Base-by-base conservation (phyloP, 2,329 filamentous ascomycete species). In the Hirsutella thompsonii region DNA sequence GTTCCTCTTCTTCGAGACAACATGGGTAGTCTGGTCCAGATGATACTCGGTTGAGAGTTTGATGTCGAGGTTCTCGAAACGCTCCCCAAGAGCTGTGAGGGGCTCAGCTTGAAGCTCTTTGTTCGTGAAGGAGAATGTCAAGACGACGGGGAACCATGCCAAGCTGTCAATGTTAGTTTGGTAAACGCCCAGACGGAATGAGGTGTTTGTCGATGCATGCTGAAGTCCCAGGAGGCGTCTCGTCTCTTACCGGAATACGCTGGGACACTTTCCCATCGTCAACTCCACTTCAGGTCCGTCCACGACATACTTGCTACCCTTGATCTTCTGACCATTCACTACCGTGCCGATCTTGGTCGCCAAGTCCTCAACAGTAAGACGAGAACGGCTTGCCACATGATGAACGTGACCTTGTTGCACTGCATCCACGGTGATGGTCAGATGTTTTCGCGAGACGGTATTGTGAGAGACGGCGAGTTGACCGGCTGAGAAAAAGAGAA, bases 1-100 rank as follows among this genome's bases (percentile, higher is more conserved):
- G 57, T 96, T 98, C 37, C 92, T 75, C 61, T 94, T 95, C 57
- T 79, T 84, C 8, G 86, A 80, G 28, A 96, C 79, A 10, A 94
- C 83, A 59, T 96, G 89, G 0, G 90, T 94, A 0, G 90, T 95
- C 21, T 73, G 64, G 14, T 66, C 70, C 20, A 72, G 64, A 20
- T 83, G 64, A 58, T 87, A 95, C 4, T 88, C 80, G 35, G 75
- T 69, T 13, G 83, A 66, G 13, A 87, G 80, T 59, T 95, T 96
- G 59, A 96, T 81, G 55, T 94, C 92, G n/a, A 94, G 70, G 36
- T 81, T 75, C 55, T 93, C 87, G 16, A 96, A 74, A 40, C 72
- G 72, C 26, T 73, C 64, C 46, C 76, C 76, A 20, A 34, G 32
- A 18, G 32, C 9, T 16, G n/a, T 34, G 32, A 34, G 67, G 2